phyloP scores from a whole-genome alignment of 257 asterid species.

The Fraxinus cuspidata region DNA sequence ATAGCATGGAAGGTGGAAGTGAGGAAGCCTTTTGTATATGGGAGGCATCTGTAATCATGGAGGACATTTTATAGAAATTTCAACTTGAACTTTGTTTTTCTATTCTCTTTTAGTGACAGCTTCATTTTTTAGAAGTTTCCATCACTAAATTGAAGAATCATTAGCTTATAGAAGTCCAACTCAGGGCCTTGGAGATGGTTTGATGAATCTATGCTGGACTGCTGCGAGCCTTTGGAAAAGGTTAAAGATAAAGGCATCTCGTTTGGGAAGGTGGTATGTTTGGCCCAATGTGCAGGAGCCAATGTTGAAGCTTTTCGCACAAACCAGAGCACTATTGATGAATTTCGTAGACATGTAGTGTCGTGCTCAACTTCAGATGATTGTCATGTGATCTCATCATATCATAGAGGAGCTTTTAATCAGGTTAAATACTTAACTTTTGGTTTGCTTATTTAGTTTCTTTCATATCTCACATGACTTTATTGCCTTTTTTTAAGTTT shows the following conservation, averaged over 20 bases:
- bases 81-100: background rate
- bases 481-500: background rate
- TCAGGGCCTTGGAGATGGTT: conserved; percentile 99
- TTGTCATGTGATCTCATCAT: conserved; percentile 88
- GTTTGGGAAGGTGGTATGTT: conserved; percentile 91
- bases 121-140: background rate
- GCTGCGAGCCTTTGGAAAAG: conserved; percentile 96
- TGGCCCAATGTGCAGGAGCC: conserved; percentile 99
- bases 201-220: conserved; percentile 97
- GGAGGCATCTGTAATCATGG: background rate
- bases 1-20: background rate
- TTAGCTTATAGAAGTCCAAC: conserved; percentile 29
- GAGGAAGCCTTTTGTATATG: conserved; percentile 4
- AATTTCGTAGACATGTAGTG: conserved; percentile 77
- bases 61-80: background rate
- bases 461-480: conserved; percentile 12
- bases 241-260: conserved; percentile 88
- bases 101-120: background rate
- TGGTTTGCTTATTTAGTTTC: background rate
- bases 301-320: conserved; percentile 88
- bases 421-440: conserved; percentile 53
- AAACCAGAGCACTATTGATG: conserved; percentile 77
- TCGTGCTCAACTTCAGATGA: conserved; percentile 78
- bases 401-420: conserved; percentile 73
- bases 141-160: conserved; percentile 10